These are phyloP conservation scores for Aspergillus pseudoviridinutans DNA, from an alignment of 2,329 filamentous ascomycete genomes.

Conservation along the genomic window DNA sequence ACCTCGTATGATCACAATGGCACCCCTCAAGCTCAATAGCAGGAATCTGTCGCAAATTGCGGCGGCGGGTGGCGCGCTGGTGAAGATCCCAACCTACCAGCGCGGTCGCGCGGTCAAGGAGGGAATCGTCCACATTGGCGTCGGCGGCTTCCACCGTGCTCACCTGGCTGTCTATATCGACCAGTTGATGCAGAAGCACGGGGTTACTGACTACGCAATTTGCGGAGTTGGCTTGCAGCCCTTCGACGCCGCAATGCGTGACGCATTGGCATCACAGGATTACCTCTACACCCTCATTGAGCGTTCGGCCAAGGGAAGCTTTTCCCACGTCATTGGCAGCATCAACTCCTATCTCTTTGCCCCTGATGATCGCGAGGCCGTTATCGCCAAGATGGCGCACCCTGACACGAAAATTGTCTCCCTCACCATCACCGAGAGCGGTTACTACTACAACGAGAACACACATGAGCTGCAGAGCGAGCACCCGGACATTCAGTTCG, in stretches of 20 bases:
- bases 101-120: slow-evolving; percentile 47
- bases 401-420: slow-evolving; percentile 53
- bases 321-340: slow-evolving; percentile 48
- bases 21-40: slow-evolving; percentile 39
- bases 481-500: slow-evolving; percentile 49
- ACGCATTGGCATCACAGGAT: slow-evolving; percentile 47
- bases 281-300: slow-evolving; percentile 53
- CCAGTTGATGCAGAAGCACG: slow-evolving; percentile 46
- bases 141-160: slow-evolving; percentile 54
- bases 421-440: slow-evolving; percentile 54
- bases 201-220: slow-evolving; percentile 47
- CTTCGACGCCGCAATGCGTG: slow-evolving; percentile 50
- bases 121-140: slow-evolving; percentile 53
- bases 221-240: slow-evolving; percentile 51
- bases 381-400: slow-evolving; percentile 54
- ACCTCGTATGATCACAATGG: slow-evolving; percentile 18
- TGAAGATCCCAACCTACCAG: slow-evolving; percentile 43
- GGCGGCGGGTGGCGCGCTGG: slow-evolving; percentile 19
- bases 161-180: slow-evolving; percentile 53
- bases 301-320: slow-evolving; percentile 50
- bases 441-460: slow-evolving; percentile 58
- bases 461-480: slow-evolving; percentile 50
- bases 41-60: slow-evolving; percentile 38
- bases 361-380: slow-evolving; percentile 49
- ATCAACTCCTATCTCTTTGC: slow-evolving; percentile 53